Conservation (phyloP, 257 asterid genomes). For the Penstemon eatonii region DNA sequence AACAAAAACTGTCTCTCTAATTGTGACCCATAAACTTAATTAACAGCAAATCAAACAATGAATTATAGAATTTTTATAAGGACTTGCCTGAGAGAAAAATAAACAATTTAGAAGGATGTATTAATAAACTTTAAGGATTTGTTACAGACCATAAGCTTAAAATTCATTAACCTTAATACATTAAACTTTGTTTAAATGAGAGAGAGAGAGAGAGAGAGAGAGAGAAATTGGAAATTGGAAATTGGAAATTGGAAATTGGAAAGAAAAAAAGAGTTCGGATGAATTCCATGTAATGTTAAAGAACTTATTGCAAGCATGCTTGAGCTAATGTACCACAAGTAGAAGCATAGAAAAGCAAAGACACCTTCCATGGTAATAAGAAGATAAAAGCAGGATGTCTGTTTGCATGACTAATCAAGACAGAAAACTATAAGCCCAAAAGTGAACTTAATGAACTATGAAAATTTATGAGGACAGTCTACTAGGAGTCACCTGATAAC, state of each 20-base stretch:
- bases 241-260: no score
- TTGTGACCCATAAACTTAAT: neutral
- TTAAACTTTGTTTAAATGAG: neutral
- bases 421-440: neutral
- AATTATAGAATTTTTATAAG: no score
- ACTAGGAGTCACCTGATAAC: constrained; percentile 62
- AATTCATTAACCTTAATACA: neutral
- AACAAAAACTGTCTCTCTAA: neutral
- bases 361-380: neutral
- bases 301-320: neutral
- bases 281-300: neutral
- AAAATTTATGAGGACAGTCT: neutral
- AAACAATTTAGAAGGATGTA: no score
- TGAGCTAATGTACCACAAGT: neutral
- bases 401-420: neutral
- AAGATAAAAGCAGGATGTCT: neutral
- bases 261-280: neutral
- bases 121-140: neutral
- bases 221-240: no score
- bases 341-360: neutral
- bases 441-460: neutral
- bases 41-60: neutral
- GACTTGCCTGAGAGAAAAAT: no score
- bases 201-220: neutral
- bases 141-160: neutral